Base-by-base conservation (phyloP, 2,329 filamentous ascomycete genomes). In the Cladophialophora chaetospira region DNA sequence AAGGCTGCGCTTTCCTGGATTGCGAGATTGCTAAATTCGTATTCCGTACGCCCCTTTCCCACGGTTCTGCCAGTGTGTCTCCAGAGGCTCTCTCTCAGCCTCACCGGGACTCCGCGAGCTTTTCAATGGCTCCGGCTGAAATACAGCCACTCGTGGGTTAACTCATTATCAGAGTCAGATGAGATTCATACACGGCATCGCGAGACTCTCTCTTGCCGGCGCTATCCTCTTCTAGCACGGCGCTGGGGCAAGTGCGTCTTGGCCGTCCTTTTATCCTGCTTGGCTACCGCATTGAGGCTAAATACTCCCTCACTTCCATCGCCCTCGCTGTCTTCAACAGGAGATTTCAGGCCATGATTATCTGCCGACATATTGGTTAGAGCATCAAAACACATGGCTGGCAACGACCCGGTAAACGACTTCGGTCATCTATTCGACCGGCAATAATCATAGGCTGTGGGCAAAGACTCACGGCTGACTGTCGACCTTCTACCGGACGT, bases 201-300 rank as follows among this genome's bases (percentile, higher is more conserved):
- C 2, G 36, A 51, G 36, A 51, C 13, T 15, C 15, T 15, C 23
- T 40, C 11, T 28, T 33, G 48, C 48, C 48, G 48, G 45, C 38
- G 19, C 49, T 45, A 44, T 53, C 49, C 49, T 4, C 10, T 45
- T 53, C 40, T 40, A 45, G 38, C 49, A 53, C 49, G 49, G 49
- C 44, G 38, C 28, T 35, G n/a, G 19, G 33, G 23, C 19, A 26
- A 42, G 38, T 19, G 19, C 35, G 8, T 28, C 49, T 53, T 53
- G 38, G 49, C 40, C 23, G 15, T n/a, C 6, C 38, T 45, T 45
- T 53, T 53, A 53, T 33, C 49, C 49, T 45, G 49, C 49, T 53
- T 53, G 49, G 49, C 49, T 36, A 11, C n/a, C 5, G 36, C 38
- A 31, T 35, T 53, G 40, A 53, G 49, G 49, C 49, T 53, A 53